Evolutionary conservation across 371 early-diverging fungal species (phyloP).

Genomic region (Rhizomucor pusillus): DNA sequence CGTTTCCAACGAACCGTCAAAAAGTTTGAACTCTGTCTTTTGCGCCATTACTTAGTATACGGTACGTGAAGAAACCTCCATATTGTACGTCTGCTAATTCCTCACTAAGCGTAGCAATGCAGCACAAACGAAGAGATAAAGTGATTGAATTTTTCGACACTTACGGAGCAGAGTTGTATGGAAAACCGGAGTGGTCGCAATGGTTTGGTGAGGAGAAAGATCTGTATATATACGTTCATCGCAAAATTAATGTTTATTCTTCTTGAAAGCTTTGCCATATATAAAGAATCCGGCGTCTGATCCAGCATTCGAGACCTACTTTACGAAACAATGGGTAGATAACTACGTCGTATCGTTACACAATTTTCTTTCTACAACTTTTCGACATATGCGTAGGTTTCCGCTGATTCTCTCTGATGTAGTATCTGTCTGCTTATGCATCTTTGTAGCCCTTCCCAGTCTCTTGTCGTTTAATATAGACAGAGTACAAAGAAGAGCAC

Average conservation of each 20-base stretch:
- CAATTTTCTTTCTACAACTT: constrained; percentile 67
- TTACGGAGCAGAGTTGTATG: constrained; percentile 60
- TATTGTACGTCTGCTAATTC: neutral
- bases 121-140: constrained; percentile 57
- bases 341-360: constrained; percentile 62
- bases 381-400: constrained; percentile 66
- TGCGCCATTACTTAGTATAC: constrained; percentile 61
- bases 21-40: constrained; percentile 62
- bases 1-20: constrained; percentile 61
- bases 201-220: constrained; percentile 60
- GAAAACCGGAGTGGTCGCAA: constrained; percentile 60
- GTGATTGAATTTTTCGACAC: constrained; percentile 63
- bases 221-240: neutral
- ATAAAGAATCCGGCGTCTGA: constrained; percentile 62
- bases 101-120: constrained; percentile 41
- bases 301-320: constrained; percentile 62
- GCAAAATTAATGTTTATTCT: neutral
- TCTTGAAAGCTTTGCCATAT: constrained; percentile 54
- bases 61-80: constrained; percentile 31
- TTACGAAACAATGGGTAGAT: constrained; percentile 67
- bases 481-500: constrained; percentile 51
- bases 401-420: neutral
- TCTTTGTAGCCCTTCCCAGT: constrained; percentile 56
- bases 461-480: constrained; percentile 61
- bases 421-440: neutral